Conservation (phyloP, 257 asterid species). For the Solanum piurae region DNA sequence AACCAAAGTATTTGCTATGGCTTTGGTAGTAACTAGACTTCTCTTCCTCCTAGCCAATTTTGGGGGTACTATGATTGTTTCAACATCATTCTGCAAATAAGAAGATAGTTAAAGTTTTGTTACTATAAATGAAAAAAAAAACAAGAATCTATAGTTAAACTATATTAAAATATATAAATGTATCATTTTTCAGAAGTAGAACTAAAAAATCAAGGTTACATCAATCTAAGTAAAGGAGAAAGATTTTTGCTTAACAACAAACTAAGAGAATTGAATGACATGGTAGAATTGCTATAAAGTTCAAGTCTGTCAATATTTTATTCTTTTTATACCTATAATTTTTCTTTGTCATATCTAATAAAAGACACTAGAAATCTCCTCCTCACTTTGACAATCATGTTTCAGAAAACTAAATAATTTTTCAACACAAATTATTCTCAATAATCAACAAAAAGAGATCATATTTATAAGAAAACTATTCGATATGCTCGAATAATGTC, state of each 20-base stretch:
- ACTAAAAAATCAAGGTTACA: neutral
- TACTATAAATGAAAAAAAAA: neutral
- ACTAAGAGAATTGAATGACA: neutral
- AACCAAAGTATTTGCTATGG: too few relatives aligned
- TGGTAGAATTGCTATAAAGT: neutral
- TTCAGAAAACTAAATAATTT: too few relatives aligned
- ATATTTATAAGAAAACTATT: neutral
- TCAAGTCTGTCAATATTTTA: too few relatives aligned
- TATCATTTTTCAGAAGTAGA: too few relatives aligned
- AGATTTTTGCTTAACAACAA: neutral
- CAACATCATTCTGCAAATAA: neutral
- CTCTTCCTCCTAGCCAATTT: too few relatives aligned
- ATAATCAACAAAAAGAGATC: neutral
- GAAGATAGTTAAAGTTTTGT: neutral
- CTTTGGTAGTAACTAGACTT: too few relatives aligned
- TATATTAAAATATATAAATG: neutral
- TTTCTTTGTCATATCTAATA: too few relatives aligned
- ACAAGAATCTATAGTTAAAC: neutral
- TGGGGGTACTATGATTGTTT: too few relatives aligned
- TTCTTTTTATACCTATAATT: too few relatives aligned
- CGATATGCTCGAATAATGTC: too few relatives aligned
- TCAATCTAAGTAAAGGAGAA: neutral
- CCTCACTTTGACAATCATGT: neutral
- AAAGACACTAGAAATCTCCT: neutral
- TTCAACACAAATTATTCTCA: neutral